phyloP scores from a whole-genome alignment of 1,139 yeast species.

The Blastobotrys indianensis region DNA sequence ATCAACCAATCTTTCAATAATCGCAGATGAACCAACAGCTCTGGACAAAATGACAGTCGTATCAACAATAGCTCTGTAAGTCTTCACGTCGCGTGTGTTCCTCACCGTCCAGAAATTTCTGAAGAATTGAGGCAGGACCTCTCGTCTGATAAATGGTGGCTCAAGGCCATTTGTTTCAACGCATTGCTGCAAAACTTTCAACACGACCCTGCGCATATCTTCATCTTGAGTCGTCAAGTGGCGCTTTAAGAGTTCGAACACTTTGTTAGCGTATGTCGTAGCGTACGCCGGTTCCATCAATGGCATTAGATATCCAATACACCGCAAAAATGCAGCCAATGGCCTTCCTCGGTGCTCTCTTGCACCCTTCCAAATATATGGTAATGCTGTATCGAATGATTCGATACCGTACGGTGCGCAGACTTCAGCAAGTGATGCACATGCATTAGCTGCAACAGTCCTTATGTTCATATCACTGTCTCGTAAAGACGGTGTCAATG shows the following conservation, averaged over 20 bases:
- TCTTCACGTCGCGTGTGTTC: slow-evolving; percentile 44
- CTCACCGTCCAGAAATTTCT: slow-evolving; percentile 64
- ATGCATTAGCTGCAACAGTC: slow-evolving; percentile 61
- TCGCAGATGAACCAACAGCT: slow-evolving; percentile 59
- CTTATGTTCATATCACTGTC: slow-evolving; percentile 68
- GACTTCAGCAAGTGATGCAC: slow-evolving; percentile 78
- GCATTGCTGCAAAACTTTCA: slow-evolving; percentile 56
- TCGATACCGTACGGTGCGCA: slow-evolving; percentile 89
- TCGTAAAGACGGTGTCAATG: slow-evolving; percentile 53
- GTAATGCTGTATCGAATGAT: slow-evolving; percentile 66
- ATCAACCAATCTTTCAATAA: slow-evolving; percentile 52
- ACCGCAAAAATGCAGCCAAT: slow-evolving; percentile 68
- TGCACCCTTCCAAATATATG: slow-evolving; percentile 78
- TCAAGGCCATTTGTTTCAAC: slow-evolving; percentile 49
- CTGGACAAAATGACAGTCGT: slow-evolving; percentile 65
- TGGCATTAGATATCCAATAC: slow-evolving; percentile 77
- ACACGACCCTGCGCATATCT: slow-evolving; percentile 74
- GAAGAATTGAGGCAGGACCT: slow-evolving; percentile 60
- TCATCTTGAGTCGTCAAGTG: slow-evolving; percentile 84
- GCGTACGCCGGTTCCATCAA: slow-evolving; percentile 83
- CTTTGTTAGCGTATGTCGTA: slow-evolving; percentile 68
- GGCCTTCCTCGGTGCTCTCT: slow-evolving; percentile 72
- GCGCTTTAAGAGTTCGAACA: slow-evolving; percentile 58
- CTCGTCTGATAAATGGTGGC: slow-evolving; percentile 41
- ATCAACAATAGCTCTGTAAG: slow-evolving; percentile 59